phyloP scores from a whole-genome alignment of 148 eudicot species.

The Mesembryanthemum crystallinum region DNA sequence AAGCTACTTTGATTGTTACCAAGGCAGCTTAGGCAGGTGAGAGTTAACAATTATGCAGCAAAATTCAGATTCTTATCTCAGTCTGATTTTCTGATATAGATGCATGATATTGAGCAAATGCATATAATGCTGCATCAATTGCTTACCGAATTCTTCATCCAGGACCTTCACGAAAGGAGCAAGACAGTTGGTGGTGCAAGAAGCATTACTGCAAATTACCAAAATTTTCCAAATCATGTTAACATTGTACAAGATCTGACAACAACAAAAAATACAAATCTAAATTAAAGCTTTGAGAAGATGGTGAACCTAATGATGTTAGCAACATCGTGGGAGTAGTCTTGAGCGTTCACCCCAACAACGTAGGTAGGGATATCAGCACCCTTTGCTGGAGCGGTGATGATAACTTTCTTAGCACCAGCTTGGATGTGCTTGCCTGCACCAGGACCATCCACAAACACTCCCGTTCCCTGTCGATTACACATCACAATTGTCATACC shows the following conservation, averaged over 20 bases:
- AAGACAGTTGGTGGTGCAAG: constrained; percentile 99
- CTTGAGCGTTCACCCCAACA: constrained; percentile 85
- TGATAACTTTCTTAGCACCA: constrained; percentile 96
- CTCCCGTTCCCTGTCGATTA: constrained; percentile 80
- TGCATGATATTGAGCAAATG: neutral
- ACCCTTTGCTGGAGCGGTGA: constrained; percentile 99
- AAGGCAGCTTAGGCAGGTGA: too few species aligned
- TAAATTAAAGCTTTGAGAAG: neutral
- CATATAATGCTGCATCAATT: neutral
- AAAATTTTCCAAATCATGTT: constrained; percentile 11
- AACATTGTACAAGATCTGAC: neutral
- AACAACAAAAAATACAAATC: neutral
- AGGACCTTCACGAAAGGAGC: constrained; percentile 96
- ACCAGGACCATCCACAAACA: constrained; percentile 96
- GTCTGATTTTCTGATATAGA: neutral
- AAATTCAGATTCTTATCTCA: neutral
- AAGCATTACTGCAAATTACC: constrained; percentile 71
- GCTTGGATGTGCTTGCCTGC: constrained; percentile 99
- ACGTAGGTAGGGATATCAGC: constrained; percentile 98
- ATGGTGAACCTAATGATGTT: constrained; percentile 73
- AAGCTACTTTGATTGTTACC: neutral
- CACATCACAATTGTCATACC: neutral
- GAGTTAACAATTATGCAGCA: neutral
- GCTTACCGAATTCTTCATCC: constrained; percentile 86
- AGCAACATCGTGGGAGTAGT: constrained; percentile 72